These are phyloP conservation scores for Avena atlantica DNA, from an alignment of 176 grass and related monocot species.

Conservation along the genomic window DNA sequence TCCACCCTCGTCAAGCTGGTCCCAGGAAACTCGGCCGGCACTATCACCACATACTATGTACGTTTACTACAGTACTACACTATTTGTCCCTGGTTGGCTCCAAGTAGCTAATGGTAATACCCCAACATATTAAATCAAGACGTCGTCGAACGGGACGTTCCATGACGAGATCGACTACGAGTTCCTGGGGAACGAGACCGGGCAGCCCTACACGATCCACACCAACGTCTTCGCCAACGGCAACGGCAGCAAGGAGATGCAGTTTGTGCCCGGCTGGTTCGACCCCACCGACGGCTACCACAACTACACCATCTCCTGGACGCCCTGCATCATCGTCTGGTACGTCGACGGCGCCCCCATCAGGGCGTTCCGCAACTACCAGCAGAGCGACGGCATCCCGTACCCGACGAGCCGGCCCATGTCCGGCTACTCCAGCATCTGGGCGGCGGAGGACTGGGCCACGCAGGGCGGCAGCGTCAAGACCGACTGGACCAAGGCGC, in stretches of 20 bases:
- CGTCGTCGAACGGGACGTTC: constrained; percentile 46
- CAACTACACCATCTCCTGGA: constrained; percentile 91
- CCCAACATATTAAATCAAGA: constrained; percentile 19
- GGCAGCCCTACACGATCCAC: constrained; percentile 87
- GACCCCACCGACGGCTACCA: constrained; percentile 71
- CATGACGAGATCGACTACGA: constrained; percentile 94
- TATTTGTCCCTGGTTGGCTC: neutral
- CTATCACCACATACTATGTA: constrained; percentile 72
- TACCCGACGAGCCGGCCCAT: constrained; percentile 58
- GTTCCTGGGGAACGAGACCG: constrained; percentile 75
- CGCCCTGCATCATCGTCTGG: constrained; percentile 73
- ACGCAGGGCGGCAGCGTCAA: constrained; percentile 65
- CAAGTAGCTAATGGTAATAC: neutral
- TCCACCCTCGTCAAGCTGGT: constrained; percentile 69
- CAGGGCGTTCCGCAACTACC: constrained; percentile 70
- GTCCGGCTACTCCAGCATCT: constrained; percentile 68
- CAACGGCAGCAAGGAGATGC: constrained; percentile 65
- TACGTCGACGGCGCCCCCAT: constrained; percentile 63
- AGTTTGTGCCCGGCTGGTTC: constrained; percentile 79
- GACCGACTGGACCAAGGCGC: constrained; percentile 65
- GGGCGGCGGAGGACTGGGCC: constrained; percentile 82
- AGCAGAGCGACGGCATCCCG: constrained; percentile 44
- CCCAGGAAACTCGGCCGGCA: constrained; percentile 71
- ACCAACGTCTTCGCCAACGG: constrained; percentile 81
- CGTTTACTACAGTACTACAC: too few species aligned